These are phyloP conservation scores for Russula dissimulans DNA, from an alignment of 768 basidiomycete species.

Conservation along the genomic window DNA sequence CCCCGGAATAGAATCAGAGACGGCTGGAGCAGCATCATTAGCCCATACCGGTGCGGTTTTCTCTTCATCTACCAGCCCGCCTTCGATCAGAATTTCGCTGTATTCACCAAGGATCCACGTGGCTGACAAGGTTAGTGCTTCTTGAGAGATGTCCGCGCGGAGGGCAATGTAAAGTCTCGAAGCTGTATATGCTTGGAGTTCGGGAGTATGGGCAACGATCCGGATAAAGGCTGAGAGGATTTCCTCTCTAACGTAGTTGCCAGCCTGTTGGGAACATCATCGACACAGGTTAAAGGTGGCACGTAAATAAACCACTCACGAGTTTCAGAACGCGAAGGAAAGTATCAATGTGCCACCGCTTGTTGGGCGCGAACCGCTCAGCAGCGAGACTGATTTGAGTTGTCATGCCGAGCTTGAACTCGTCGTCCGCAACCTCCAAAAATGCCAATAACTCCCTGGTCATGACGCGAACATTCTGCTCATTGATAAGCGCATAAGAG, in stretches of 20 bases:
- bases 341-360: slow-evolving; percentile 99
- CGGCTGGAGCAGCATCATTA: neutral
- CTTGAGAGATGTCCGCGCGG: slow-evolving; percentile 88
- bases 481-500: slow-evolving; percentile 95
- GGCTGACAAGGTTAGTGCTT: slow-evolving; percentile 85
- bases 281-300: neutral
- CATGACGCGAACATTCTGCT: slow-evolving; percentile 85
- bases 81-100: slow-evolving; percentile 79
- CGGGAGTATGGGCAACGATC: slow-evolving; percentile 92
- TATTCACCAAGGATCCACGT: slow-evolving; percentile 98
- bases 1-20: neutral
- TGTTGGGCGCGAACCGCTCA: slow-evolving; percentile 93
- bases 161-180: slow-evolving; percentile 86
- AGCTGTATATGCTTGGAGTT: slow-evolving; percentile 90
- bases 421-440: slow-evolving; percentile 96
- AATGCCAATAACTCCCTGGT: slow-evolving; percentile 90
- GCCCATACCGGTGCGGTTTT: slow-evolving; percentile 52
- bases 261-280: slow-evolving; percentile 49
- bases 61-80: slow-evolving; percentile 73
- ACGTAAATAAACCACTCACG: slow-evolving; percentile 37
- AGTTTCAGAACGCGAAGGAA: slow-evolving; percentile 86
- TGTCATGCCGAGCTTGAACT: slow-evolving; percentile 97
- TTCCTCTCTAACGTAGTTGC: slow-evolving; percentile 96
- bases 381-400: slow-evolving; percentile 95
- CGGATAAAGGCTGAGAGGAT: slow-evolving; percentile 92